Conservation (phyloP, 192 early-diverging fungal genomes). For the Coemansia sp. region DNA sequence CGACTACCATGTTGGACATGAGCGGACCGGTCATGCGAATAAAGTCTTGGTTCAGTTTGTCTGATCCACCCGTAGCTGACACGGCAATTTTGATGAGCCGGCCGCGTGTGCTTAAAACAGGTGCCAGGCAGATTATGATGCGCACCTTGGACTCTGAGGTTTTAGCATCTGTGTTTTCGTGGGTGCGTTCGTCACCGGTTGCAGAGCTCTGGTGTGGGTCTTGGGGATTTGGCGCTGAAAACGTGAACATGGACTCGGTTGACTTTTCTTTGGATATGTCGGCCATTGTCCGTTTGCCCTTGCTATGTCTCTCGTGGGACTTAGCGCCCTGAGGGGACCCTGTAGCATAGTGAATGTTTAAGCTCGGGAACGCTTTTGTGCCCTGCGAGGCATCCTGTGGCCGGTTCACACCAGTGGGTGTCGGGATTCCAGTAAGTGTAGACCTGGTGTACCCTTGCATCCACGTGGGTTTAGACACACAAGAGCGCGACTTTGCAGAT, state of each 20-base stretch:
- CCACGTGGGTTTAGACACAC: neutral
- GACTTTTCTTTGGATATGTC: neutral
- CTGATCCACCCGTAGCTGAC: slow-evolving; percentile 30
- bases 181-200: neutral
- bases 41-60: slow-evolving; percentile 46
- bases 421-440: neutral
- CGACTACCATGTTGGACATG: slow-evolving; percentile 30
- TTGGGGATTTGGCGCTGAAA: neutral
- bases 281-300: neutral
- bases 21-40: slow-evolving; percentile 45
- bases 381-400: neutral
- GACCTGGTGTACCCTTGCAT: neutral
- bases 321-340: neutral
- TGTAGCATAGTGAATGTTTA: neutral
- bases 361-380: neutral
- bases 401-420: neutral
- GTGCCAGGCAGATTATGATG: slow-evolving; percentile 35
- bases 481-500: neutral
- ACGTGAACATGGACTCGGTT: neutral
- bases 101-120: slow-evolving; percentile 26
- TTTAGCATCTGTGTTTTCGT: neutral
- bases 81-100: slow-evolving; percentile 34
- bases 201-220: neutral
- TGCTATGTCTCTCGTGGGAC: neutral
- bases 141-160: slow-evolving; percentile 8